A percentile compares a stretch with the other conserved stretches of the same genome.
These are phyloP conservation scores for Adansonia digitata DNA, from an alignment of 345 rosid species.

Conservation along the genomic window DNA sequence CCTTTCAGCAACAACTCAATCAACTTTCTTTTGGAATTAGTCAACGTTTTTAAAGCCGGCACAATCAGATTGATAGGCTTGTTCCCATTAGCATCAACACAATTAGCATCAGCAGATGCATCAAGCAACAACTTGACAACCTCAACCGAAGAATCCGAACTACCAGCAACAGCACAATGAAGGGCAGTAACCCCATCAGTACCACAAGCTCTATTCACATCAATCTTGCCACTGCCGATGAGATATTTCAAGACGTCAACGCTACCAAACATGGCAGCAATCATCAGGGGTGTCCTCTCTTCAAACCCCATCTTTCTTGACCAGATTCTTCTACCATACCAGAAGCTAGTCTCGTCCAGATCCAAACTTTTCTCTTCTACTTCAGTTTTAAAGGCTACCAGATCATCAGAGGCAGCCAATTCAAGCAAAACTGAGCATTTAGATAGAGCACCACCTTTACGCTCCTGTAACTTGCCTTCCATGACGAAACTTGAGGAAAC, in stretches of 20 bases:
- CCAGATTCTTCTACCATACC: constrained; percentile 76
- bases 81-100: constrained; percentile 55
- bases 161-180: constrained; percentile 87
- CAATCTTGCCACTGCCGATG: constrained; percentile 37
- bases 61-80: constrained; percentile 58
- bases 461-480: constrained; percentile 37
- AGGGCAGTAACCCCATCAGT: constrained; percentile 78
- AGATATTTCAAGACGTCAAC: constrained; percentile 54
- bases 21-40: constrained; percentile 43
- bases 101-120: constrained; percentile 54
- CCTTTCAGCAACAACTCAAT: constrained; percentile 57
- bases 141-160: constrained; percentile 46
- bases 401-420: constrained; percentile 64
- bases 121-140: constrained; percentile 60
- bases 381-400: constrained; percentile 44
- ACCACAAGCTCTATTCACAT: constrained; percentile 65
- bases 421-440: constrained; percentile 62
- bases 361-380: constrained; percentile 43
- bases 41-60: constrained; percentile 27
- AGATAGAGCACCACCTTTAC: constrained; percentile 21
- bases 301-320: constrained; percentile 81
- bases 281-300: constrained; percentile 78
- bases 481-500: constrained; percentile 31
- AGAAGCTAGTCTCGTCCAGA: constrained; percentile 46
- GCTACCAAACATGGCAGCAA: constrained; percentile 81